Evolutionary conservation across 805 yeast species (phyloP).

Genomic region (Candida sithepensis): DNA sequence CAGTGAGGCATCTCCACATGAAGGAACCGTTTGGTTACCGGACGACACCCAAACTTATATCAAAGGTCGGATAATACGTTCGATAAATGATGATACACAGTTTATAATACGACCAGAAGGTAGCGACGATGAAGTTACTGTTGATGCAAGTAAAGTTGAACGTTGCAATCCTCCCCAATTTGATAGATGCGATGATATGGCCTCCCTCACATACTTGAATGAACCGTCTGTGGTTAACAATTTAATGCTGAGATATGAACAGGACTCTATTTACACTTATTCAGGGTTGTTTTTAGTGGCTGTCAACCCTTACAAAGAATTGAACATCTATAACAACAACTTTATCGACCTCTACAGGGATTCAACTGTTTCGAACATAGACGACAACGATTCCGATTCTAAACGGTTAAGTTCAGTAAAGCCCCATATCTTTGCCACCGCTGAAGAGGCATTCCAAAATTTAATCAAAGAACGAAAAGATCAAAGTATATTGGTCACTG

Average conservation of each 20-base stretch:
- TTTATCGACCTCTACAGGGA: slow-evolving; percentile 47
- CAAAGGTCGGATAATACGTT: slow-evolving; percentile 54
- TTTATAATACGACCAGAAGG: slow-evolving; percentile 37
- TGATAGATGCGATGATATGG: slow-evolving; percentile 91
- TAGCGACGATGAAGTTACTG: slow-evolving; percentile 26
- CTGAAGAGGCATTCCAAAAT: slow-evolving; percentile 81
- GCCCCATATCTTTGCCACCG: slow-evolving; percentile 91
- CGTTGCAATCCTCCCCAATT: slow-evolving; percentile 86
- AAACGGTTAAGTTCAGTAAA: slow-evolving; percentile 26
- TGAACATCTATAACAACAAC: slow-evolving; percentile 67
- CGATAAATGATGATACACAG: slow-evolving; percentile 33
- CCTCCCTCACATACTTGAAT: slow-evolving; percentile 87
- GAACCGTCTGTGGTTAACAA: slow-evolving; percentile 95
- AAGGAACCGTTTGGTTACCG: slow-evolving; percentile 78
- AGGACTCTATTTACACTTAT: slow-evolving; percentile 84
- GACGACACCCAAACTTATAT: slow-evolving; percentile 53
- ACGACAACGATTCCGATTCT: slow-evolving; percentile 19
- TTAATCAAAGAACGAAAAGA: slow-evolving; percentile 64
- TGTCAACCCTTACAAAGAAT: slow-evolving; percentile 79
- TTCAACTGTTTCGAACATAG: slow-evolving; percentile 8
- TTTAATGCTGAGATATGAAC: slow-evolving; percentile 67
- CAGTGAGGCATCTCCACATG: slow-evolving; percentile 24
- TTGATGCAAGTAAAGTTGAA: slow-evolving; percentile 45
- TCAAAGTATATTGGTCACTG: slow-evolving; percentile 94
- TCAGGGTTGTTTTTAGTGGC: slow-evolving; percentile 96